Conservation (phyloP, 768 basidiomycete species). For the Suillus alpinus region DNA sequence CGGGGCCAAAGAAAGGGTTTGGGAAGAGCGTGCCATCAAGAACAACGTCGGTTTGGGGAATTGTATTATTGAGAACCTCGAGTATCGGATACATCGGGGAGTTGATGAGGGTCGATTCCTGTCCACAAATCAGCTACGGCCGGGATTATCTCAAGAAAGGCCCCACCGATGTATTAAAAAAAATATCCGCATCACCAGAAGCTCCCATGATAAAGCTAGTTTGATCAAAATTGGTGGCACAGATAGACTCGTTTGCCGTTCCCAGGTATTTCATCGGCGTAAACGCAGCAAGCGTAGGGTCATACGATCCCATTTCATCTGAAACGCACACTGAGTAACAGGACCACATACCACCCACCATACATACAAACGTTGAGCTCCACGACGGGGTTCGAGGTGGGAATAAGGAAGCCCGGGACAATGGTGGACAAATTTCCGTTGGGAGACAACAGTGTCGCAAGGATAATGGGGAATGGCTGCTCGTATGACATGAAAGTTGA, state of each 20-base stretch:
- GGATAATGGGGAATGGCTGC: conserved; percentile 35
- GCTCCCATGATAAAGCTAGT: conserved; percentile 27
- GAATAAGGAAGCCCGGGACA: conserved; percentile 16
- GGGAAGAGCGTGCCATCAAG: conserved; percentile 21
- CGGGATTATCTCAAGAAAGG: background rate
- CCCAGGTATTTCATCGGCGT: conserved; percentile 33
- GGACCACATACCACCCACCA: background rate
- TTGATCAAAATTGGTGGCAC: conserved; percentile 18
- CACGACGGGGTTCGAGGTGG: conserved; percentile 23
- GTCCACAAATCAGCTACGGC: background rate
- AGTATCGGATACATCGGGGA: conserved; percentile 2
- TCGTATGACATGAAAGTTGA: conserved; percentile 25
- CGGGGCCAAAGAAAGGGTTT: conserved; percentile 23
- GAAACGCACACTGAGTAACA: background rate
- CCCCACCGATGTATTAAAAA: conserved; percentile 7
- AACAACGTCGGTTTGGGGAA: conserved; percentile 7
- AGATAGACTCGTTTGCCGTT: conserved; percentile 9
- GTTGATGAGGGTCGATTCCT: conserved; percentile 1
- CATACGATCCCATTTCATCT: conserved; percentile 28
- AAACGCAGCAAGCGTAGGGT: conserved; percentile 35
- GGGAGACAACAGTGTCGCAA: conserved; percentile 21
- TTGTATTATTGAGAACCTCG: conserved; percentile 6
- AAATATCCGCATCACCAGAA: conserved; percentile 5
- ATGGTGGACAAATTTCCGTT: conserved; percentile 14
- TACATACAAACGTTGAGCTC: conserved; percentile 22